Evolutionary conservation across 805 yeast species (phyloP), one percentile per base, ranked within the genome.

Genomic region (Wickerhamiella dianesei): DNA sequence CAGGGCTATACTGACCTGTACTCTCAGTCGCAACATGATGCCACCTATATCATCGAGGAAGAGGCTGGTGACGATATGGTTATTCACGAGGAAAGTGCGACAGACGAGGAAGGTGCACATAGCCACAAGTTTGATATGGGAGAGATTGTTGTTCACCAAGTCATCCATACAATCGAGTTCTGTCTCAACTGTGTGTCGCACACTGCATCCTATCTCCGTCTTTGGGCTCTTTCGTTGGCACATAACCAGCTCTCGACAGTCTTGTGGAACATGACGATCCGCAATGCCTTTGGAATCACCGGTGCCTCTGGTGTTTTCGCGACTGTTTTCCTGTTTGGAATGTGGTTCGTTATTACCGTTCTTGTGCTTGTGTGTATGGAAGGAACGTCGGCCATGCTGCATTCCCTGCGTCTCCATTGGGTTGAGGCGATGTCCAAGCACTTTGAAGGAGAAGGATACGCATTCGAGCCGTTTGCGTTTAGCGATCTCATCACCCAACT

Each of bases 351-450:
- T 2, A 72, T 92, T 50, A 88, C 98, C 0, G 89, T 88, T 20
- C 80, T 86, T 58, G 88, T 92, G 56, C 73, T 92, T 59, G 98
- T 92, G 17, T 70, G 84, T 49, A 92, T 92, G 99, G 99, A 92
- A 66, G 99, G 98, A 49, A 92, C 98, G 0, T 84, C 95, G 36
- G 98, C 98, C 19, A 92, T 92, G 98, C 75, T 92, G 60, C 99
- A 92, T 67, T 82, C 96, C 18, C 75, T 92, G 60, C 82, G 99
- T 69, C 73, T 92, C 61, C 98, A 92, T 64, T 92, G 99, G 99
- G 98, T 92, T 47, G 99, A 92, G 69, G 83, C 96, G 16, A 92
- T 92, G 99, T 85, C 96, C 49, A 92, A 92, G 68, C 94, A 83
- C 64, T 92, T 92, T 59, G 94, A 83, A 62, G 99, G 99, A 62